Percentiles rank a stretch among this genome's conserved stretches.
phyloP scores from a whole-genome alignment of 805 yeast species.

The Pichia californica region DNA sequence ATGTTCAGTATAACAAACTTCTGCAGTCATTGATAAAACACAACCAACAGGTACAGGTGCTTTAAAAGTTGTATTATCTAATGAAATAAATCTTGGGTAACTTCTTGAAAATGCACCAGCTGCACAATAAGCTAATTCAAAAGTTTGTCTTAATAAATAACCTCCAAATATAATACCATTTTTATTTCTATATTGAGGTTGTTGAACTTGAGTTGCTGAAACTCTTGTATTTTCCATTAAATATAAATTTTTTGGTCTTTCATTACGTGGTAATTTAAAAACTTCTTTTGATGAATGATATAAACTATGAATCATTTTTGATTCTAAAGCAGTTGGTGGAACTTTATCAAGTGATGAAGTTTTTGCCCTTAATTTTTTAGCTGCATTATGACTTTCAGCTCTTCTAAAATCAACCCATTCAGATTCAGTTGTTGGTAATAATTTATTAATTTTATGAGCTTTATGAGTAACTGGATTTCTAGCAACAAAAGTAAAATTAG shows the following conservation, averaged over 20 bases:
- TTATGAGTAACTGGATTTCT: constrained; percentile 89
- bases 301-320: constrained; percentile 66
- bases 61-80: constrained; percentile 86
- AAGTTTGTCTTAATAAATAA: constrained; percentile 82
- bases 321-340: constrained; percentile 77
- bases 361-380: constrained; percentile 73
- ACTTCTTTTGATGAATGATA: constrained; percentile 51
- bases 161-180: constrained; percentile 97
- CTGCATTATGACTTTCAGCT: constrained; percentile 85
- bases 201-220: constrained; percentile 81
- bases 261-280: constrained; percentile 21
- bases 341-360: constrained; percentile 50
- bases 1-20: constrained; percentile 83
- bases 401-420: constrained; percentile 82
- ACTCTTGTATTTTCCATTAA: constrained; percentile 69
- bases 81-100: constrained; percentile 80
- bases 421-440: constrained; percentile 65
- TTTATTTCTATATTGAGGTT: constrained; percentile 93
- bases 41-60: constrained; percentile 96
- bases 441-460: constrained; percentile 77
- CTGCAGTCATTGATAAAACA: constrained; percentile 74
- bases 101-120: constrained; percentile 85
- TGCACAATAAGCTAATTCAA: constrained; percentile 88
- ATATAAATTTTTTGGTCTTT: constrained; percentile 44
- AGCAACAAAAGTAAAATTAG: constrained; percentile 93